Evolutionary conservation across 345 rosid species (phyloP), one percentile per base, ranked within the genome.

Genomic region (Murraya koenigii): DNA sequence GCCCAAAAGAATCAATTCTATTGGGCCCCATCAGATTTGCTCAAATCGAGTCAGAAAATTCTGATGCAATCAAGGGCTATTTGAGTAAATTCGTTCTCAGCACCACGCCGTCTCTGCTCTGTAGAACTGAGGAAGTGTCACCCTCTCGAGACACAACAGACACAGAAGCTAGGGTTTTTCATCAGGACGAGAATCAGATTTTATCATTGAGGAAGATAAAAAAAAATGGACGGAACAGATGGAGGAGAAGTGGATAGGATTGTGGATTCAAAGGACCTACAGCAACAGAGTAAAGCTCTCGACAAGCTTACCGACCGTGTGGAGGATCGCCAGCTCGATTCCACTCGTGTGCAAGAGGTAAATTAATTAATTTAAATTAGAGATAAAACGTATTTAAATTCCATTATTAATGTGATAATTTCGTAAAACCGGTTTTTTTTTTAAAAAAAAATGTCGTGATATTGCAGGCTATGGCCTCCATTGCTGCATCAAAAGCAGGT

Each of bases 261-360:
- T 59, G 84, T 83, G 2, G 97, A 94, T 83, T 96, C 98, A 4
- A 96, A 96, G 86, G 99, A 96, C 66, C 78, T 96, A 23, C 99
- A 94, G 84, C 97, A 94, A 82, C 97, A 96, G 83, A 96, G 95
- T 94, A 96, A 96, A 84, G 98, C 97, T 26, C 82, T 96, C 44
- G 97, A 96, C 84, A 96, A 92, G 91, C 98, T 96, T 82, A 94
- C 98, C 68, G 98, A 96, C 86, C 99, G 88, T 8, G 99, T 96
- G 33, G 97, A 96, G 85, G 99, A 96, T 82, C 98, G 98, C 30
- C 99, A 96, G 89, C 97, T 96, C 83, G 93, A 94, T 80, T 92
- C 97, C 47, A 89, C 94, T 74, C 98, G 97, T 41, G 97, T 91
- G 78, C 97, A 92, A 85, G 89, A 91, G 94, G 98, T 95, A 10